These are phyloP conservation scores for Arctium lappa DNA, from an alignment of 129 eudicot genomes.

Conservation along the genomic window DNA sequence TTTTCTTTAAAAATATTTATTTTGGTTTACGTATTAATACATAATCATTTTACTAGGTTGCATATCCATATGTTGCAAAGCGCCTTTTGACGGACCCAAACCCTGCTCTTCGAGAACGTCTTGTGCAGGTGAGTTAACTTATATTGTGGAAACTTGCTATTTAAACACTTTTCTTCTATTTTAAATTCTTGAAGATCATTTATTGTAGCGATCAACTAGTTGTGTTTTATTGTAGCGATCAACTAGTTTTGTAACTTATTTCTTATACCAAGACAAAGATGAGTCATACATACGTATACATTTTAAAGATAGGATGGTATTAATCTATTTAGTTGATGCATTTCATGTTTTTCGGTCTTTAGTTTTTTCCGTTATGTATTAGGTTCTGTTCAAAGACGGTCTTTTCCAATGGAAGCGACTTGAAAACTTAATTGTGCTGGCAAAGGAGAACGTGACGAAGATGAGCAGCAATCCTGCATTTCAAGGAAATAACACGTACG, in stretches of 20 bases:
- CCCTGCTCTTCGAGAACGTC: constrained; percentile 99
- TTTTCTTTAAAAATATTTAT: neutral
- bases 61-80: constrained; percentile 96
- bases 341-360: neutral
- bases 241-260: neutral
- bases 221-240: neutral
- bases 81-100: constrained; percentile 98
- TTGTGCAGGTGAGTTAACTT: constrained; percentile 63
- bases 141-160: neutral
- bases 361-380: constrained; percentile 16
- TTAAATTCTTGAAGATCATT: constrained; percentile 5
- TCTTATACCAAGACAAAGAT: neutral
- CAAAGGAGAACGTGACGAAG: constrained; percentile 87
- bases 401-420: constrained; percentile 95
- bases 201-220: neutral
- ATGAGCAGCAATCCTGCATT: constrained; percentile 94
- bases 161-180: neutral
- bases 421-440: constrained; percentile 87
- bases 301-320: neutral
- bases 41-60: constrained; percentile 53
- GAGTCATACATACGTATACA: neutral
- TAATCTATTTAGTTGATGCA: neutral
- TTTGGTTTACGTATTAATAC: constrained; percentile 5
- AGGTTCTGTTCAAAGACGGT: constrained; percentile 97
- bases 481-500: constrained; percentile 56